phyloP scores from a whole-genome alignment of 2,329 filamentous ascomycete species.

The Huntiella abstrusa region DNA sequence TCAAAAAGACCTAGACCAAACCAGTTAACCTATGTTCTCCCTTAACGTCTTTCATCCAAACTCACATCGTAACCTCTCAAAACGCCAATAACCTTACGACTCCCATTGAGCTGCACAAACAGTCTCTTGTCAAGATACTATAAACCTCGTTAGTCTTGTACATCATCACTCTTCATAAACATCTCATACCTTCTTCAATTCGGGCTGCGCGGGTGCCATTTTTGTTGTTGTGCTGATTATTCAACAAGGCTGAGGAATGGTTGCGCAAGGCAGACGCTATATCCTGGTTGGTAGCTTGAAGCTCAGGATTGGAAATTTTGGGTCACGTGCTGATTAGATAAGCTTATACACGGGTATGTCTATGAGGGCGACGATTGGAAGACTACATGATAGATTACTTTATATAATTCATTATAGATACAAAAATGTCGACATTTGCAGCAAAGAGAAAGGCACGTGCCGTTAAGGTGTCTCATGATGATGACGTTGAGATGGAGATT shows the following conservation, averaged over 20 bases:
- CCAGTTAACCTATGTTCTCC: not conserved
- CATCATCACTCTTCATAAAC: not conserved
- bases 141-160: not conserved
- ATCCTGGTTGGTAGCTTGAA: not conserved
- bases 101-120: slow-evolving; percentile 94
- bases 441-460: slow-evolving; percentile 54
- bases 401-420: not conserved
- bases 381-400: not conserved
- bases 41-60: slow-evolving; percentile 3
- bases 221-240: slow-evolving; percentile 13
- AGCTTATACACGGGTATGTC: slow-evolving; percentile 4
- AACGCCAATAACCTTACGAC: slow-evolving; percentile 87
- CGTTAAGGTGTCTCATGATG: slow-evolving; percentile 51
- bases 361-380: not conserved
- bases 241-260: not conserved
- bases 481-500: slow-evolving; percentile 23
- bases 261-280: not conserved
- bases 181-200: slow-evolving; percentile 74
- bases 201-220: slow-evolving; percentile 97
- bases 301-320: slow-evolving; percentile 13
- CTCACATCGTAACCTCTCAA: slow-evolving; percentile 90
- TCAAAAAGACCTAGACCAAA: slow-evolving; percentile 65
- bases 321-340: slow-evolving; percentile 34
- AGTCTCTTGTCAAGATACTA: slow-evolving; percentile 99
- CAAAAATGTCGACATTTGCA: slow-evolving; percentile 35